Base-by-base conservation (phyloP, 352 stramenopile genomes). In the Globisporangium carolinianum region DNA sequence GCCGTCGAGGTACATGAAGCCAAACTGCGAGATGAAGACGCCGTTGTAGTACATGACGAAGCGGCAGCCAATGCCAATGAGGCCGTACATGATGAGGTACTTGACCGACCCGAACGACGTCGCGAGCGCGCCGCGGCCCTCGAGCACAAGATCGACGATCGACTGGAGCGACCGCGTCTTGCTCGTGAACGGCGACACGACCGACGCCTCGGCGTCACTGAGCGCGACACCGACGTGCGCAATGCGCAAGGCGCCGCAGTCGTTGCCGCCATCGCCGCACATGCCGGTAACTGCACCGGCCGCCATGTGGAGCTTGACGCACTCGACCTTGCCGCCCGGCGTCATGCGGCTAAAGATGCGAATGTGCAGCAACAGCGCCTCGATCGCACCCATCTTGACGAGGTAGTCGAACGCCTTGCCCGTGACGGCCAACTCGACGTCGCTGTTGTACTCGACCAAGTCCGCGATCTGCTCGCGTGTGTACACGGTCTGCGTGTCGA, bases 171-270 rank as follows among this genome's bases (percentile, higher is more conserved):
- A 77, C 9, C 86, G 84, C 10, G 84, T 80, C 53, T 90, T 78
- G 57, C 82, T 95, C n/a, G 87, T 97, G 68, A 97, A 97, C 39
- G 87, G 86, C 51, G 86, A 82, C 58, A 96, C 86, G 1, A 96
- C 74, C 45, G 76, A 92, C 45, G 91, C 89, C 53, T 98, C 89
- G 0, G 87, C 76, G 57, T 95, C 82, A 47, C 86, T 97, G 18
- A 98, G 70, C 12, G 91, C 89, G 39, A 97, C 75, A 49, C 89
- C 89, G 15, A 96, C 86, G 71, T 97, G 89, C 12, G 91, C 89
- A 37, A 92, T 86, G 64, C 89, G 91, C 12, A 98, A 66, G 36
- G 89, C 89, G 57, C 91, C 91, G 60, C 88, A 97, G 59, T 98
- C 91, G 62, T 98, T 98, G 11, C 87, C 87, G 46, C 85, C 85